These are phyloP conservation scores for Myrmaecium sp. DNA, from an alignment of 2,329 filamentous ascomycete species.

Conservation along the genomic window DNA sequence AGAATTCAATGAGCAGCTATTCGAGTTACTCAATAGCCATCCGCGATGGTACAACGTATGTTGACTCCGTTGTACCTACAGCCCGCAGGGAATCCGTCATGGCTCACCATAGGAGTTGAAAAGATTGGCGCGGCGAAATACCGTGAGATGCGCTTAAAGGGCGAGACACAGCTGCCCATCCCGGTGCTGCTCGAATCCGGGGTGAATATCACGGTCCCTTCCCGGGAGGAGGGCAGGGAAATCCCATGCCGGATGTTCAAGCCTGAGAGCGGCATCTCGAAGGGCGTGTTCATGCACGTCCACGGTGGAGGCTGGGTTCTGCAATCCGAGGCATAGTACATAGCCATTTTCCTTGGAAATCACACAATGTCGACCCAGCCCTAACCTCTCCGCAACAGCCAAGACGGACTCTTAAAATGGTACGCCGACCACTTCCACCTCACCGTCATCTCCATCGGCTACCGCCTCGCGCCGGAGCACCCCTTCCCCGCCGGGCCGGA, in stretches of 20 bases:
- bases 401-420: conserved; percentile 31
- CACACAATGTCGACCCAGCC: background rate
- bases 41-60: conserved; percentile 36
- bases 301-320: conserved; percentile 36
- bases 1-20: conserved; percentile 27
- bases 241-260: conserved; percentile 37
- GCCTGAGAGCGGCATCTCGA: conserved; percentile 27
- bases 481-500: conserved; percentile 37
- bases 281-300: conserved; percentile 36
- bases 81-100: background rate
- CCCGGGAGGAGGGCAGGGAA: conserved; percentile 30
- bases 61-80: background rate
- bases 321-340: conserved; percentile 21
- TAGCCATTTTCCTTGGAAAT: background rate
- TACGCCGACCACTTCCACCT: conserved; percentile 33
- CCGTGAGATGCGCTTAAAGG: conserved; percentile 35
- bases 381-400: conserved; percentile 11
- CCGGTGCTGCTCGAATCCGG: conserved; percentile 30
- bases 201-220: conserved; percentile 32
- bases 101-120: background rate
- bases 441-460: conserved; percentile 38
- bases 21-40: conserved; percentile 24
- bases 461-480: conserved; percentile 42
- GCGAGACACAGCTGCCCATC: conserved; percentile 34
- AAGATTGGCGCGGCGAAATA: conserved; percentile 37